Evolutionary conservation across 2,329 filamentous ascomycete species (phyloP).

Genomic region (Neonectria sp.): DNA sequence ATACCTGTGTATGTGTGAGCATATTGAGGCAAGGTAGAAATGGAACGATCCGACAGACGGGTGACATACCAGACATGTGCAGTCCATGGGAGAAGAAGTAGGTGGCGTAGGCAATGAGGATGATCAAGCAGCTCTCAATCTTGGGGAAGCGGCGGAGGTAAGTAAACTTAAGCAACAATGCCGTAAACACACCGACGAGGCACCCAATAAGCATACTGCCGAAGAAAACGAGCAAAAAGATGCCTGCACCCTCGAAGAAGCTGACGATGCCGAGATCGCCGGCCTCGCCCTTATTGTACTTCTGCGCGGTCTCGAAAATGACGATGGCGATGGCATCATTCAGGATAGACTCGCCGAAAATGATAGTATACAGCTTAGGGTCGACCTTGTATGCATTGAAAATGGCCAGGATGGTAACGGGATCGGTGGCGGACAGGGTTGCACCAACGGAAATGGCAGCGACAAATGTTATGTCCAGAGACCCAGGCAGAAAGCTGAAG

Average conservation of each 20-base stretch:
- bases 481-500: constrained; percentile 89
- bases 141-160: constrained; percentile 93
- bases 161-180: constrained; percentile 93
- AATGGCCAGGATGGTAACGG: constrained; percentile 97
- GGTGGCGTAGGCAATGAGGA: constrained; percentile 94
- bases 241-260: constrained; percentile 91
- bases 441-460: constrained; percentile 98
- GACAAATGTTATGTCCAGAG: constrained; percentile 89
- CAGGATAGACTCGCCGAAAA: constrained; percentile 97
- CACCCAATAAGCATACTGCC: constrained; percentile 93
- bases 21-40: neutral
- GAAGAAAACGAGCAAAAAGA: constrained; percentile 97
- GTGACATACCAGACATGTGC: constrained; percentile 87
- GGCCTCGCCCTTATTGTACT: constrained; percentile 85
- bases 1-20: constrained; percentile 75
- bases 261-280: constrained; percentile 83
- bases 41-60: neutral
- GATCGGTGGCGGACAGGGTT: constrained; percentile 96
- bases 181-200: constrained; percentile 87
- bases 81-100: constrained; percentile 99
- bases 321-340: constrained; percentile 99
- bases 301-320: constrained; percentile 96
- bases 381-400: constrained; percentile 99
- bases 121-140: constrained; percentile 95
- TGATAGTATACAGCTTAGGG: constrained; percentile 97